Evolutionary conservation across 495 filamentous ascomycete genomes (phyloP).

Genomic region (Penicillium paxilli): DNA sequence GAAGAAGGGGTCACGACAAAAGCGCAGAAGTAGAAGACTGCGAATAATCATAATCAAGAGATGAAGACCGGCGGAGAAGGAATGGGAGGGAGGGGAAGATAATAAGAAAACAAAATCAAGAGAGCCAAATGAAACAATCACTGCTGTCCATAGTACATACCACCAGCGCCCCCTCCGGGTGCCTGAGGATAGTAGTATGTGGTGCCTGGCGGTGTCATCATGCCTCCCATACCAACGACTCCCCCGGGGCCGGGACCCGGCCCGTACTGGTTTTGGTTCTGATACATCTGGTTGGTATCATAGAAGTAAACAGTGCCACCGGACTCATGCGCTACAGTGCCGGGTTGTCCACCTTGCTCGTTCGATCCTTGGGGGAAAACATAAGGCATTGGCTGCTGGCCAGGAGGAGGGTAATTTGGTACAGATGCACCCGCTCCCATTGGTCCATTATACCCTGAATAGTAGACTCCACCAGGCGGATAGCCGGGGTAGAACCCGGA

Average conservation of each 20-base stretch:
- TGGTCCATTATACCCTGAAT: conserved; percentile 46
- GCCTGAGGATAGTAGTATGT: conserved; percentile 75
- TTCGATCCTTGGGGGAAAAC: conserved; percentile 45
- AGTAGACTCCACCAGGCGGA: conserved; percentile 54
- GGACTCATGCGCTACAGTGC: conserved; percentile 84
- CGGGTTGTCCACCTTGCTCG: conserved; percentile 53
- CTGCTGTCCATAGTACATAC: conserved; percentile 67
- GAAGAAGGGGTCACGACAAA: conserved; percentile 1
- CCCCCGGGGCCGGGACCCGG: conserved; percentile 52
- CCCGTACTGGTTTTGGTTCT: conserved; percentile 49
- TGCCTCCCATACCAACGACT: conserved; percentile 72
- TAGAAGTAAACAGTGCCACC: conserved; percentile 97
- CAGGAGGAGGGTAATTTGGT: conserved; percentile 52
- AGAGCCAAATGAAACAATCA: too few relatives aligned
- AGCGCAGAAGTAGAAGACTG: conserved; percentile 8
- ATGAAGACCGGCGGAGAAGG: conserved; percentile 3
- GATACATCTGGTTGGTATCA: conserved; percentile 67
- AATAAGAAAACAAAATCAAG: conserved; percentile 3
- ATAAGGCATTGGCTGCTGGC: conserved; percentile 44
- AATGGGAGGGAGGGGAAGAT: conserved; percentile 1
- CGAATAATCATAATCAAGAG: conserved; percentile 7
- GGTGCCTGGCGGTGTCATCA: conserved; percentile 71
- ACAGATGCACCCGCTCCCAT: conserved; percentile 55
- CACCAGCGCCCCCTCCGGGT: conserved; percentile 22
- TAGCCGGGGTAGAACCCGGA: conserved; percentile 65